Conservation (phyloP, 345 rosid species). For the Brassica rapa region DNA sequence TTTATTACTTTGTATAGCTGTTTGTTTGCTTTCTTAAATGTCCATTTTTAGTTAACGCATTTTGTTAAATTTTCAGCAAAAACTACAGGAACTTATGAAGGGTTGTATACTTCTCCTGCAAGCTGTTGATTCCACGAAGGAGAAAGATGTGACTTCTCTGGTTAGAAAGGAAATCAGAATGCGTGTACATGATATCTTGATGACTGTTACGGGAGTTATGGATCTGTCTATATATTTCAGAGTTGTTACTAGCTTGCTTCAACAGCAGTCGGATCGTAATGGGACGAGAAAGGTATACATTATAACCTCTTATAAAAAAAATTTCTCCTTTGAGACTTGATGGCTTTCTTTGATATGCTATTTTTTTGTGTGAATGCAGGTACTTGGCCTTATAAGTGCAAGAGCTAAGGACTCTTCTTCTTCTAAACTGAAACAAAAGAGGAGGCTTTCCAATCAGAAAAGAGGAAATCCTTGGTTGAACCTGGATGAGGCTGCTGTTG, state of each 20-base stretch:
- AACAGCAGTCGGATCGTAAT: slow-evolving; percentile 51
- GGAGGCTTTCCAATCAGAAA: slow-evolving; percentile 40
- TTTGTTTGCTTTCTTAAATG: slow-evolving; percentile 10
- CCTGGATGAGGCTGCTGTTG: slow-evolving; percentile 55
- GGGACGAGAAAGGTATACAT: slow-evolving; percentile 71
- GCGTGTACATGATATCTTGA: slow-evolving; percentile 57
- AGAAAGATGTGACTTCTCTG: slow-evolving; percentile 41
- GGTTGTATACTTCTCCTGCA: slow-evolving; percentile 59
- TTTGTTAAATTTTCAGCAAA: slow-evolving; percentile 47
- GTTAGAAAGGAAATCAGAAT: slow-evolving; percentile 60
- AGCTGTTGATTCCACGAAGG: slow-evolving; percentile 54
- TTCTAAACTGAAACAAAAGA: slow-evolving; percentile 47
- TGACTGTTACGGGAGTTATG: slow-evolving; percentile 56
- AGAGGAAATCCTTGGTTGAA: slow-evolving; percentile 53
- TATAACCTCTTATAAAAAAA: background rate
- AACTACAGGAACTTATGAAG: slow-evolving; percentile 73
- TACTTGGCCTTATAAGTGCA: slow-evolving; percentile 73
- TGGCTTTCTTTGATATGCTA: slow-evolving; percentile 1
- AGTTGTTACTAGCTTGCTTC: slow-evolving; percentile 66
- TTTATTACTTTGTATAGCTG: slow-evolving; percentile 16
- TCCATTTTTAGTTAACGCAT: background rate
- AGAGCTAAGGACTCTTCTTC: slow-evolving; percentile 56
- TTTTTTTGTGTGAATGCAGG: slow-evolving; percentile 44
- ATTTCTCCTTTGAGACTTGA: no score
- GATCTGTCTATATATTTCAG: slow-evolving; percentile 69